These are phyloP conservation scores for Pholiota conissans DNA, from an alignment of 768 basidiomycete species.

Conservation along the genomic window DNA sequence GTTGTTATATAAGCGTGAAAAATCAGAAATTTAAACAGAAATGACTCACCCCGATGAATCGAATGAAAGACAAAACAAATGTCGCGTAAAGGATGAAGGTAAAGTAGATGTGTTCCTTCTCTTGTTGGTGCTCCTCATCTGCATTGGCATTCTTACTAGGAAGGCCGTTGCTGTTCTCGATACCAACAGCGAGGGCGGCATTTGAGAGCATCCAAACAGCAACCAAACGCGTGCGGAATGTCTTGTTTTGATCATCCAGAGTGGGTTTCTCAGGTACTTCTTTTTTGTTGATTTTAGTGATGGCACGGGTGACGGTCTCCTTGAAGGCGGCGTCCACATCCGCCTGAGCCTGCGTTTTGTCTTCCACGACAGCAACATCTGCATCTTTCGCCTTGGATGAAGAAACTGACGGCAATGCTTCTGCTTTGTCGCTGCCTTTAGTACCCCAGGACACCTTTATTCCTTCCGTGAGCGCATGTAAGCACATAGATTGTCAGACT, in stretches of 20 bases:
- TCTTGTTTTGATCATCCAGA: slow-evolving; percentile 87
- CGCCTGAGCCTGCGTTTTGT: slow-evolving; percentile 77
- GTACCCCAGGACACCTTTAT: slow-evolving; percentile 88
- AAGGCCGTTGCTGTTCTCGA: slow-evolving; percentile 74
- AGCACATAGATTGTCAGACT: slow-evolving; percentile 15
- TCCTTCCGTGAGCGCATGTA: neutral
- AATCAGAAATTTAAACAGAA: neutral
- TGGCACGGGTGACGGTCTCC: slow-evolving; percentile 85
- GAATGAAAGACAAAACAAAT: slow-evolving; percentile 67
- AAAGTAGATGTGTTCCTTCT: slow-evolving; percentile 64
- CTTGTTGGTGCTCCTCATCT: slow-evolving; percentile 41
- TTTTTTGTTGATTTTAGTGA: slow-evolving; percentile 69
- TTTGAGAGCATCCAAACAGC: slow-evolving; percentile 78
- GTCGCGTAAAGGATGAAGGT: slow-evolving; percentile 79
- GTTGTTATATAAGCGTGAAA: slow-evolving; percentile 2
- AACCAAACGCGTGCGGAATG: slow-evolving; percentile 89
- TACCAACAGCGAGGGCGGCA: slow-evolving; percentile 68
- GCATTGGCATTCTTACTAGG: slow-evolving; percentile 30
- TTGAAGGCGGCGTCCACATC: slow-evolving; percentile 92
- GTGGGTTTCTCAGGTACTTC: slow-evolving; percentile 78
- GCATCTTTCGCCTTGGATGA: slow-evolving; percentile 79
- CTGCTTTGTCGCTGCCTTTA: slow-evolving; percentile 93
- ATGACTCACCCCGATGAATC: slow-evolving; percentile 71
- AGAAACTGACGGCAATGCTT: slow-evolving; percentile 85
- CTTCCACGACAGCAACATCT: slow-evolving; percentile 81